Evolutionary conservation across 352 stramenopile species (phyloP), one percentile per base, ranked within the genome.

Genomic region (Phytophthora boehmeriae): DNA sequence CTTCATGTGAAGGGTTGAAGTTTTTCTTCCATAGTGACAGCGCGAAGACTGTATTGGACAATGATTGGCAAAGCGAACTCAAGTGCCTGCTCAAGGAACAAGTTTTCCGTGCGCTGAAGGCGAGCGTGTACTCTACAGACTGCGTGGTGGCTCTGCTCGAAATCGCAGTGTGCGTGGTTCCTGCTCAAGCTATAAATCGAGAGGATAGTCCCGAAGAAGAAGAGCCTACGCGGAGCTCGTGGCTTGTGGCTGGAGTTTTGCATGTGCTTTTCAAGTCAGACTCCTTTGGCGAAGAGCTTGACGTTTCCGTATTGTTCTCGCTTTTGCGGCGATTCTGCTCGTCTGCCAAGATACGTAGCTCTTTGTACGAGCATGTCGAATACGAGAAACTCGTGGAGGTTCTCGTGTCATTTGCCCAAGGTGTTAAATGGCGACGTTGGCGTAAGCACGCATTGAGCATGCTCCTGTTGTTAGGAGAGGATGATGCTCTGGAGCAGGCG

Each of bases 121-220:
- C 56, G 13, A 73, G 53, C 2, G 44, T 72, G 14, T 83, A 83
- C 54, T 85, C 80, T 16, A 71, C 88, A 23, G 80, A 90, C 2
- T 87, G 76, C 35, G 71, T 87, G 30, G 61, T 80, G n/a, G 66
- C 63, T 14, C 27, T 90, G 11, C 57, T 90, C 27, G 79, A 92
- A 36, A 52, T 83, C 10, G 64, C 64, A 17, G 52, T 56, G 25
- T 49, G 25, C 19, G 38, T 68, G 32, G 41, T 73, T 43, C 48
- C 59, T 51, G 22, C 52, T 49, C 34, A 30, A 4, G 1, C 20
- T 34, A 17, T 20, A 5, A 19, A 66, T n/a, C 14, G 28, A 20
- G 41, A 58, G 8, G 32, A 63, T 16, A 23, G 56, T 23, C 34
- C 44, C 6, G 19, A 45, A 20, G 66, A 76, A 9, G 36, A 58